These are phyloP conservation scores for Trichothecium roseum DNA, from an alignment of 2,329 filamentous ascomycete genomes.

Conservation along the genomic window DNA sequence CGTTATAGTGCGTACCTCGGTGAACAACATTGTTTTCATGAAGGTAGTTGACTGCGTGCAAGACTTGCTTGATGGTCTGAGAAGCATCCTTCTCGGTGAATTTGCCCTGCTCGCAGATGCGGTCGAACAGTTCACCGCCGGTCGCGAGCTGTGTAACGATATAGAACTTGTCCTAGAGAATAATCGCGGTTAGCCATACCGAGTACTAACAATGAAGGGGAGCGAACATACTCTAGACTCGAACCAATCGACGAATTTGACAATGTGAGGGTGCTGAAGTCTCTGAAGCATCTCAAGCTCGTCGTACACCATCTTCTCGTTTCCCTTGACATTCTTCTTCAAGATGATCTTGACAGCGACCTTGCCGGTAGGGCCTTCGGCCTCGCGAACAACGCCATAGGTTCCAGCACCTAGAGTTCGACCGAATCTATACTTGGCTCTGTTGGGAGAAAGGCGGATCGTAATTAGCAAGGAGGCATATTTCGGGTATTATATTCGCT, in stretches of 20 bases:
- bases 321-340: slow-evolving; percentile 98
- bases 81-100: slow-evolving; percentile 98
- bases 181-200: not conserved
- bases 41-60: slow-evolving; percentile 87
- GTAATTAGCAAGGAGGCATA: slow-evolving; percentile 12
- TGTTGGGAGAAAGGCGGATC: slow-evolving; percentile 32
- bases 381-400: slow-evolving; percentile 96
- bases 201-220: not conserved
- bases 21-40: slow-evolving; percentile 94
- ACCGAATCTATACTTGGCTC: slow-evolving; percentile 83
- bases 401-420: slow-evolving; percentile 91
- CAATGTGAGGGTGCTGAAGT: slow-evolving; percentile 89
- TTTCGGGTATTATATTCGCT: not conserved
- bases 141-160: slow-evolving; percentile 95
- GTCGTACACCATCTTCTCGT: slow-evolving; percentile 98
- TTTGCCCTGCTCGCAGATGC: slow-evolving; percentile 94
- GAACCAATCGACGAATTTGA: slow-evolving; percentile 97
- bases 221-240: slow-evolving; percentile 69
- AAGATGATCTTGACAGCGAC: slow-evolving; percentile 98
- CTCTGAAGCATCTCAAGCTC: slow-evolving; percentile 89
- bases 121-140: slow-evolving; percentile 92
- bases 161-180: slow-evolving; percentile 81
- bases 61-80: slow-evolving; percentile 87
- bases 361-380: slow-evolving; percentile 72
- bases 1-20: slow-evolving; percentile 52